Conservation (phyloP, 139 green algal species). For the Diplosphaera chodatii region DNA sequence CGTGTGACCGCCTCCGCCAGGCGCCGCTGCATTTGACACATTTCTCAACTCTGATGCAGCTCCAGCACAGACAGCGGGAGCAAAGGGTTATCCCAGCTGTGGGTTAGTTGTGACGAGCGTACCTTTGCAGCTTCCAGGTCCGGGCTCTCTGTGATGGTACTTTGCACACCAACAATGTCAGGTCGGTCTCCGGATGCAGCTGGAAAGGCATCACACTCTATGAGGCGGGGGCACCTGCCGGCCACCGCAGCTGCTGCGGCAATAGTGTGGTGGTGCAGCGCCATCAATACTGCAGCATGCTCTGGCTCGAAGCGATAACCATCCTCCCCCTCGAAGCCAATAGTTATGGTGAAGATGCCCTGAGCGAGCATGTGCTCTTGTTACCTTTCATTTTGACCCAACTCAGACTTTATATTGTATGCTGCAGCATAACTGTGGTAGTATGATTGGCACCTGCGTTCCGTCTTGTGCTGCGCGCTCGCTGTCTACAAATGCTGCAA, state of each 20-base stretch:
- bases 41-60: no score
- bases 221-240: constrained; percentile 44
- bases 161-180: constrained; percentile 47
- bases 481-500: no score
- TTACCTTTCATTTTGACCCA: no score
- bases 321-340: constrained; percentile 6
- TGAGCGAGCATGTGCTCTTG: no score
- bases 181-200: constrained; percentile 64
- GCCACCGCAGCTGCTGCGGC: constrained; percentile 42
- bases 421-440: no score
- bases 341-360: not conserved
- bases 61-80: no score
- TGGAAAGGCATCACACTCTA: constrained; percentile 65
- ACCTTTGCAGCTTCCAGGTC: not conserved
- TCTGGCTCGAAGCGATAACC: constrained; percentile 57
- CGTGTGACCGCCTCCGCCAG: constrained; percentile 22
- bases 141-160: constrained; percentile 43
- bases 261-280: constrained; percentile 57
- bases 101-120: no score
- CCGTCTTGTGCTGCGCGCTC: no score
- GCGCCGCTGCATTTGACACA: not conserved
- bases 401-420: no score
- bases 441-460: no score
- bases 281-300: constrained; percentile 39
- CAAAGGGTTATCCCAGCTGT: no score